Evolutionary conservation across 257 asterid species (phyloP).

Genomic region (Catharanthus roseus): DNA sequence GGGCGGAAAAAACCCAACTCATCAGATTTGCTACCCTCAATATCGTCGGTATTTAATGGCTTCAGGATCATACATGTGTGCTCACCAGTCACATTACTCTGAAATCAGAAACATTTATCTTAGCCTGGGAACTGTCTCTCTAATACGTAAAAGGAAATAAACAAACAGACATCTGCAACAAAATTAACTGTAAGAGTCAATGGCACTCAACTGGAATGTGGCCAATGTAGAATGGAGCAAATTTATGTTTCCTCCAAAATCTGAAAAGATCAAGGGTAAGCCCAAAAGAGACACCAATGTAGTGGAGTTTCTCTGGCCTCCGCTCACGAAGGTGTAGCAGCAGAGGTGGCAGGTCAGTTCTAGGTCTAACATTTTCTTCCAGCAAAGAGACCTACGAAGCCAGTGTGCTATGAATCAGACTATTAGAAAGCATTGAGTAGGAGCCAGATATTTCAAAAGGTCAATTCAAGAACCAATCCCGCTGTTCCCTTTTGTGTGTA

Average conservation of each 20-base stretch:
- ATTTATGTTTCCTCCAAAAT: conserved; percentile 89
- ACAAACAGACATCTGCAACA: neutral
- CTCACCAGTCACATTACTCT: conserved; percentile 84
- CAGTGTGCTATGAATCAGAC: conserved; percentile 5
- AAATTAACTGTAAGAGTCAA: conserved; percentile 8
- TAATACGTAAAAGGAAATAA: conserved; percentile 1
- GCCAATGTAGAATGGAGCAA: conserved; percentile 84
- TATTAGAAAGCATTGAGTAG: neutral
- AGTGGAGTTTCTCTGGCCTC: conserved; percentile 83
- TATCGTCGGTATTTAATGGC: conserved; percentile 70
- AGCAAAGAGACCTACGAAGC: conserved; percentile 66
- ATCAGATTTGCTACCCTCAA: conserved; percentile 55
- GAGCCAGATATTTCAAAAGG: neutral
- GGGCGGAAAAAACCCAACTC: conserved; percentile 69
- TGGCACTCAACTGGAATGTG: conserved; percentile 54
- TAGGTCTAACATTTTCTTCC: conserved; percentile 75
- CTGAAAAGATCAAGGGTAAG: conserved; percentile 85
- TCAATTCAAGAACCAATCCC: neutral
- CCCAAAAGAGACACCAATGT: conserved; percentile 90
- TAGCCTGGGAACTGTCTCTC: conserved; percentile 18
- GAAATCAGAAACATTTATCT: conserved; percentile 23
- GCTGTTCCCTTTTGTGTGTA: neutral
- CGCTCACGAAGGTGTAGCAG: conserved; percentile 83
- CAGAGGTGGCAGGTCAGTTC: conserved; percentile 78
- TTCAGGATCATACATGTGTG: conserved; percentile 85